These are phyloP conservation scores for Davidsoniella eucalypti DNA, from an alignment of 2,329 filamentous ascomycete species.

Conservation along the genomic window DNA sequence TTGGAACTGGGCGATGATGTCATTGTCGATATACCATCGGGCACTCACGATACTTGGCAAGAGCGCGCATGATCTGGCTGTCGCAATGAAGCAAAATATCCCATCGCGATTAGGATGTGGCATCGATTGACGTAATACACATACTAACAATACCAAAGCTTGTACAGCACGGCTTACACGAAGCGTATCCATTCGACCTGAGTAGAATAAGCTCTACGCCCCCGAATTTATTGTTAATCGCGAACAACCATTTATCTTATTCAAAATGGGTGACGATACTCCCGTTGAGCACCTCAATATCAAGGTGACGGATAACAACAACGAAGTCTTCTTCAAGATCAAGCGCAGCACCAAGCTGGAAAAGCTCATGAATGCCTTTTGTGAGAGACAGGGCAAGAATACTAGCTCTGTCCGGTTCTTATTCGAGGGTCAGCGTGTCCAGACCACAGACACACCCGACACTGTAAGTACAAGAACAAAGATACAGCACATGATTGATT, in stretches of 20 bases:
- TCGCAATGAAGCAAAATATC: too few relatives aligned
- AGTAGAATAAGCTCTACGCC: neutral
- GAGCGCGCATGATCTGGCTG: too few relatives aligned
- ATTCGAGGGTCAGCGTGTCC: conserved; percentile 88
- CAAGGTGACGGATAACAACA: conserved; percentile 98
- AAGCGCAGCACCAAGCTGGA: conserved; percentile 91
- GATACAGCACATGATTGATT: neutral
- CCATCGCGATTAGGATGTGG: too few relatives aligned
- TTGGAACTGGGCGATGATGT: too few relatives aligned
- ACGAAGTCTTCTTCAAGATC: conserved; percentile 99
- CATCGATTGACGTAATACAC: too few relatives aligned
- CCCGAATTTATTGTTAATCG: conserved; percentile 32
- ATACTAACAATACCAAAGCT: too few relatives aligned
- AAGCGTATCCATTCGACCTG: too few relatives aligned
- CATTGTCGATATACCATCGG: too few relatives aligned
- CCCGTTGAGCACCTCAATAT: conserved; percentile 84
- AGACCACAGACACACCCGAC: conserved; percentile 78
- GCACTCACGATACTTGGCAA: too few relatives aligned
- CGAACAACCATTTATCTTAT: conserved; percentile 24
- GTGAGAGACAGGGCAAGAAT: conserved; percentile 85
- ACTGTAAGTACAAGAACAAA: conserved; percentile 44
- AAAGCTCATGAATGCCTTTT: conserved; percentile 97
- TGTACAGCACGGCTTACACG: too few relatives aligned
- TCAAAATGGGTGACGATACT: conserved; percentile 19
- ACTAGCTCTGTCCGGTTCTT: conserved; percentile 75